A percentile compares a stretch with the other conserved stretches of the same genome.
Conservation (phyloP, 352 stramenopile genomes). For the Phytophthora macrochlamydospora region DNA sequence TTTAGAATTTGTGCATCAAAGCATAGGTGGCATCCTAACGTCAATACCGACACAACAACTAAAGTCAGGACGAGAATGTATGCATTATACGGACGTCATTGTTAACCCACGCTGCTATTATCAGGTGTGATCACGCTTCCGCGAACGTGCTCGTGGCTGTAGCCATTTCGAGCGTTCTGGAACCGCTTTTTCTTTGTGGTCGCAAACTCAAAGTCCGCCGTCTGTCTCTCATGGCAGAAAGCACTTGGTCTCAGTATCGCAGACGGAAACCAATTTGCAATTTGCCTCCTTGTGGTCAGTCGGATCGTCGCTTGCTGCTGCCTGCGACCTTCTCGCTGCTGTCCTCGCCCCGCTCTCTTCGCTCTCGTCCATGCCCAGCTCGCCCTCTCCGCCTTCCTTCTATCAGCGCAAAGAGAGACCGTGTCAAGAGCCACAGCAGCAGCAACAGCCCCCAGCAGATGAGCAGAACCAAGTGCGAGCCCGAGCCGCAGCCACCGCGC, state of each 20-base stretch:
- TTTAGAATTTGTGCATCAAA: not conserved
- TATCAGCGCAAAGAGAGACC: constrained; percentile 12
- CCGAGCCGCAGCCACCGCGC: constrained; percentile 17
- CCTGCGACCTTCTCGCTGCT: not conserved
- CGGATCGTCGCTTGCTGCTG: not conserved
- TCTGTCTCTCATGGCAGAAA: not conserved
- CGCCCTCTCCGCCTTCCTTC: constrained; percentile 20
- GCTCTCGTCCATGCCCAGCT: constrained; percentile 21
- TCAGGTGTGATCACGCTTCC: not conserved
- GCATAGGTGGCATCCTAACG: not conserved
- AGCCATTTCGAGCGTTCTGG: not conserved
- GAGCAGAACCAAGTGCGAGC: constrained; percentile 14
- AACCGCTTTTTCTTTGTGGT: constrained; percentile 3
- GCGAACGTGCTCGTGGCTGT: not conserved
- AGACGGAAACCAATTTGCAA: not conserved
- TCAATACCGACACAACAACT: not conserved
- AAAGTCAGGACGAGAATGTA: not conserved
- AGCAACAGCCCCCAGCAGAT: constrained; percentile 13
- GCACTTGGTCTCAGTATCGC: not conserved
- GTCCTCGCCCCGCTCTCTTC: not conserved
- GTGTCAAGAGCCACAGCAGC: constrained; percentile 4
- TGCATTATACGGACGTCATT: not conserved
- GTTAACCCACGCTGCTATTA: no score
- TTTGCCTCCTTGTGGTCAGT: not conserved
- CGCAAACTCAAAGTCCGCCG: not conserved